Conservation (phyloP, 139 green algal genomes). For the Tetraselmis chui region DNA sequence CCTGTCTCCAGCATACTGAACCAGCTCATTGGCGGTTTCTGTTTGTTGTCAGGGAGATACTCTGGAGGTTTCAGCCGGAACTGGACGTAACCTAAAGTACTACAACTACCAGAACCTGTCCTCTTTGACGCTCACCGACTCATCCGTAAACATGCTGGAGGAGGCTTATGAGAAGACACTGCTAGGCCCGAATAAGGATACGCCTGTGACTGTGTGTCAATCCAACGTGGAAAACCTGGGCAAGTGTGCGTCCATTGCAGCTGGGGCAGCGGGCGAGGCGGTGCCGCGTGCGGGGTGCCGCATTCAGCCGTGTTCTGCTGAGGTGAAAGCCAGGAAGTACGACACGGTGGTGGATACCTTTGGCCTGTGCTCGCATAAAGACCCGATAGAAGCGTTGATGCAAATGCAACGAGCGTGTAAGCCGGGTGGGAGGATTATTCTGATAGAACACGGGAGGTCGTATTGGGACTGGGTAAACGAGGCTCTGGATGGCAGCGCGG, state of each 20-base stretch:
- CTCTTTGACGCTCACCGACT: constrained; percentile 50
- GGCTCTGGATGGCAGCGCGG: constrained; percentile 20
- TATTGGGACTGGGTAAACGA: constrained; percentile 1
- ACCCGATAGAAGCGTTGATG: constrained; percentile 46
- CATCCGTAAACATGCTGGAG: constrained; percentile 47
- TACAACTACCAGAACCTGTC: constrained; percentile 34
- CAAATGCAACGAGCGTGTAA: constrained; percentile 40
- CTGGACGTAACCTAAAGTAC: constrained; percentile 61
- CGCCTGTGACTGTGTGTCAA: no score
- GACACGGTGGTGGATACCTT: constrained; percentile 75
- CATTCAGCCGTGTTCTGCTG: not conserved
- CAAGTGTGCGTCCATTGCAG: not conserved
- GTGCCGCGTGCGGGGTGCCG: not conserved
- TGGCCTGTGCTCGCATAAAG: constrained; percentile 53
- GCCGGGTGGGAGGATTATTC: constrained; percentile 45
- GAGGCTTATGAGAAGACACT: constrained; percentile 29
- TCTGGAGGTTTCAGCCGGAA: constrained; percentile 67
- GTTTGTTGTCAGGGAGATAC: constrained; percentile 53
- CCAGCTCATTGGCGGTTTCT: no score
- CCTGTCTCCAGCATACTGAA: not conserved
- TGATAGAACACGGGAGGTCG: constrained; percentile 58
- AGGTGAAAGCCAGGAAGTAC: not conserved
- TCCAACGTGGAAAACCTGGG: not conserved
- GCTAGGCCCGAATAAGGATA: no score
- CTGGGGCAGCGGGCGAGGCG: not conserved